phyloP scores from a whole-genome alignment of 2,329 filamentous ascomycete species.

The Scytalidium sp. region DNA sequence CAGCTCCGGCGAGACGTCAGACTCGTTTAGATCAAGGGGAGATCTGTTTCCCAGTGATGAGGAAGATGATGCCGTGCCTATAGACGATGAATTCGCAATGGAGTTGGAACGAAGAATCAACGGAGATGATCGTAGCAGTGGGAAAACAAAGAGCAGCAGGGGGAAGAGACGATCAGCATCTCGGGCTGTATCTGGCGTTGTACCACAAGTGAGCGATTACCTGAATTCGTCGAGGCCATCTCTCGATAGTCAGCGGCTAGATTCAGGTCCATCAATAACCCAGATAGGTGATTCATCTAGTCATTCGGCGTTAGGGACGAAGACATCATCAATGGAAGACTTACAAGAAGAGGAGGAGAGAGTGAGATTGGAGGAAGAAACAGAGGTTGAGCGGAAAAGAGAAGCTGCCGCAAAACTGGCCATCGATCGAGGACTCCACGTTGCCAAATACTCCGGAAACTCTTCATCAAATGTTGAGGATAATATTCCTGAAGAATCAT shows the following conservation, averaged over 20 bases:
- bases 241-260: constrained; percentile 12
- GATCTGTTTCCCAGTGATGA: constrained; percentile 88
- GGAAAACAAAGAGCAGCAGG: constrained; percentile 58
- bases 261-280: constrained; percentile 28
- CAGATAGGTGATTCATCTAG: constrained; percentile 24
- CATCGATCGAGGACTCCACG: constrained; percentile 42
- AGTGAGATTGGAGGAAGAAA: constrained; percentile 44
- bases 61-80: constrained; percentile 84
- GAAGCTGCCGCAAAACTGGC: constrained; percentile 51
- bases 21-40: constrained; percentile 82
- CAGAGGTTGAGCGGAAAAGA: constrained; percentile 49
- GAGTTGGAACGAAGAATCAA: constrained; percentile 70
- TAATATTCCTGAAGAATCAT: not conserved
- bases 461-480: not conserved
- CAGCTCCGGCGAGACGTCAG: constrained; percentile 76
- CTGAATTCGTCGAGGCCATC: constrained; percentile 17
- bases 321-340: constrained; percentile 47
- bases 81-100: constrained; percentile 91
- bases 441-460: not conserved
- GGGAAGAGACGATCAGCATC: constrained; percentile 45
- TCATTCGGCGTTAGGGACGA: constrained; percentile 33
- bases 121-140: constrained; percentile 69
- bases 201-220: constrained; percentile 43
- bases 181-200: constrained; percentile 56
- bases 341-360: constrained; percentile 51